A percentile compares a stretch with the other conserved stretches of the same genome.
phyloP scores from a whole-genome alignment of 2,329 filamentous ascomycete genomes.

The Dichotomopilus funicola region DNA sequence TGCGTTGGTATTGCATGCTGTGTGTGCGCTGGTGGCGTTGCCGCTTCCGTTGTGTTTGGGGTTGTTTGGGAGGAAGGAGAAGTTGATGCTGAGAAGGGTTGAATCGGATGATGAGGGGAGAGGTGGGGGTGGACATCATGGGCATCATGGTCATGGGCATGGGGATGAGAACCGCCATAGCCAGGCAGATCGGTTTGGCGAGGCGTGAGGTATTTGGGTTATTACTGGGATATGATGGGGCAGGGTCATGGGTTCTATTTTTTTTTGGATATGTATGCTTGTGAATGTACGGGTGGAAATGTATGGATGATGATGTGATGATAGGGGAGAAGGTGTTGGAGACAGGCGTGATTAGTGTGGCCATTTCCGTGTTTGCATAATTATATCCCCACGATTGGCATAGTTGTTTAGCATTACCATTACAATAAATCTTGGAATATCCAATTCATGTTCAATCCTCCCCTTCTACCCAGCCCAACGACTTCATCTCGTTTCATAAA shows the following conservation, averaged over 20 bases:
- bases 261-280: no score
- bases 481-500: neutral
- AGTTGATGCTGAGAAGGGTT: constrained; percentile 45
- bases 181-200: no score
- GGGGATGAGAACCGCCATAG: no score
- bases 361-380: no score
- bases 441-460: neutral
- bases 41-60: constrained; percentile 66
- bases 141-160: neutral
- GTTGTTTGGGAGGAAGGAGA: constrained; percentile 55
- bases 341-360: neutral
- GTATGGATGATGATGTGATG: no score
- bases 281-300: no score
- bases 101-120: constrained; percentile 34
- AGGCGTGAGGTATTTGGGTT: no score
- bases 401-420: neutral
- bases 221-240: no score
- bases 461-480: neutral
- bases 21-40: constrained; percentile 57
- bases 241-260: no score
- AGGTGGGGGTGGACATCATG: constrained; percentile 1
- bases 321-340: neutral
- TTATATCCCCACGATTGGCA: neutral
- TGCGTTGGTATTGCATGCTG: constrained; percentile 72
- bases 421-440: neutral